These are phyloP conservation scores for Penicillium manginii DNA, from an alignment of 495 filamentous ascomycete species.

Conservation along the genomic window DNA sequence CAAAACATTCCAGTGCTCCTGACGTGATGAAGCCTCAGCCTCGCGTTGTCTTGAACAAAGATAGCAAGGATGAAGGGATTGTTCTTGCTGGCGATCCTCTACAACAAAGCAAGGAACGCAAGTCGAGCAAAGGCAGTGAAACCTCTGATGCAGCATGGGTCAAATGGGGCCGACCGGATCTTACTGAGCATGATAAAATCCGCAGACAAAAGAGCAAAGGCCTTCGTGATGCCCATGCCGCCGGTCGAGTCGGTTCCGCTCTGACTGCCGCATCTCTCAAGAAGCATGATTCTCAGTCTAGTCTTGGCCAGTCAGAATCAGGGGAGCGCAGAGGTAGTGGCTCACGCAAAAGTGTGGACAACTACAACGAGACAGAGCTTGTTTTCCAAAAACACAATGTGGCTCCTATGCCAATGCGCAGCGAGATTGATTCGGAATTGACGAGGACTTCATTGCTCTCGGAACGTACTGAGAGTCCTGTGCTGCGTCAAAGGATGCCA, in stretches of 20 bases:
- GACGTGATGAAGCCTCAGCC: constrained; percentile 70
- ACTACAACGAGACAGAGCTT: constrained; percentile 60
- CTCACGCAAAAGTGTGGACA: constrained; percentile 55
- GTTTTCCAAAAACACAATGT: constrained; percentile 63
- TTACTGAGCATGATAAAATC: constrained; percentile 56
- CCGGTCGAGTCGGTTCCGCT: constrained; percentile 56
- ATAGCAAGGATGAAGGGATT: constrained; percentile 61
- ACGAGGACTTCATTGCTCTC: constrained; percentile 90
- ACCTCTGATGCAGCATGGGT: constrained; percentile 49
- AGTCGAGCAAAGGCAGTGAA: constrained; percentile 48
- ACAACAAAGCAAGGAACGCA: constrained; percentile 47
- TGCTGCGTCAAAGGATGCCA: constrained; percentile 35
- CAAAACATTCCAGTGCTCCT: constrained; percentile 71
- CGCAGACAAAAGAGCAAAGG: constrained; percentile 64
- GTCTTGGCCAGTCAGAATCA: constrained; percentile 55
- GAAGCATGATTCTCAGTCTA: constrained; percentile 67
- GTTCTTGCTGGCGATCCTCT: constrained; percentile 55
- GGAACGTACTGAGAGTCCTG: constrained; percentile 69
- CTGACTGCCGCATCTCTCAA: constrained; percentile 67
- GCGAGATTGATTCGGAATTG: constrained; percentile 82
- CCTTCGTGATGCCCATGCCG: constrained; percentile 59
- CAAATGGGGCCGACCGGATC: constrained; percentile 52
- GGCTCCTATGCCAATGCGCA: constrained; percentile 85
- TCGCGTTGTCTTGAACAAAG: constrained; percentile 64
- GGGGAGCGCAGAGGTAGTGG: constrained; percentile 50